Percentiles rank a stretch among this genome's conserved stretches.
These are phyloP conservation scores for Candida silvicultrix DNA, from an alignment of 805 yeast species.

Conservation along the genomic window DNA sequence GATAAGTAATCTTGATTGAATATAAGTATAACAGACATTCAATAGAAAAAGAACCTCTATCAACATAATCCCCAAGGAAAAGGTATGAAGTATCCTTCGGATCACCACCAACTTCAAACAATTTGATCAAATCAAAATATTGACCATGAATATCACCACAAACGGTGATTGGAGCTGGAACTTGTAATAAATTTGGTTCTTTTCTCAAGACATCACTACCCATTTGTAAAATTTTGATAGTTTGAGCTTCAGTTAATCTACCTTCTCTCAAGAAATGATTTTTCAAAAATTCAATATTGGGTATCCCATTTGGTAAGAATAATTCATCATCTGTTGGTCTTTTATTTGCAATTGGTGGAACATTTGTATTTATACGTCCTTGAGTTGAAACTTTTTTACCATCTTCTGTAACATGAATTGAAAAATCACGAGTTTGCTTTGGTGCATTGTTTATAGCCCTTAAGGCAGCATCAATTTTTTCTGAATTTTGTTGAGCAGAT, in stretches of 20 bases:
- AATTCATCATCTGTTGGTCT: constrained; percentile 66
- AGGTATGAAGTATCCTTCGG: constrained; percentile 72
- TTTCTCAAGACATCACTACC: constrained; percentile 56
- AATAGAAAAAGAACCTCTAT: constrained; percentile 85
- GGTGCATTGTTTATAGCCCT: constrained; percentile 48
- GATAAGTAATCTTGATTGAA: constrained; percentile 72
- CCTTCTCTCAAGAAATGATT: constrained; percentile 81
- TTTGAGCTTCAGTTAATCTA: constrained; percentile 65
- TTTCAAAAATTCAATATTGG: constrained; percentile 64
- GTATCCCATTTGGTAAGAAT: constrained; percentile 57
- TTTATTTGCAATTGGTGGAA: constrained; percentile 59
- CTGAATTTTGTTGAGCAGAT: constrained; percentile 37
- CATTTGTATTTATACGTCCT: constrained; percentile 43
- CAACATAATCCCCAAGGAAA: constrained; percentile 92
- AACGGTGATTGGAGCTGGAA: constrained; percentile 91
- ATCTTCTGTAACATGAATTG: constrained; percentile 41
- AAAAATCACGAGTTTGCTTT: constrained; percentile 24
- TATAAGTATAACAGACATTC: constrained; percentile 76
- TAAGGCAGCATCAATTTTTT: constrained; percentile 60
- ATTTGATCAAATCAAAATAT: constrained; percentile 79
- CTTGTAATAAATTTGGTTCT: constrained; percentile 76
- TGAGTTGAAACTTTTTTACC: constrained; percentile 43
- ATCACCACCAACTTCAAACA: constrained; percentile 91
- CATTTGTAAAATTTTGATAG: constrained; percentile 52
- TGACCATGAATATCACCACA: constrained; percentile 99